Evolutionary conservation across 257 asterid species (phyloP), one percentile per base, ranked within the genome.

Genomic region (Prunella vulgaris): DNA sequence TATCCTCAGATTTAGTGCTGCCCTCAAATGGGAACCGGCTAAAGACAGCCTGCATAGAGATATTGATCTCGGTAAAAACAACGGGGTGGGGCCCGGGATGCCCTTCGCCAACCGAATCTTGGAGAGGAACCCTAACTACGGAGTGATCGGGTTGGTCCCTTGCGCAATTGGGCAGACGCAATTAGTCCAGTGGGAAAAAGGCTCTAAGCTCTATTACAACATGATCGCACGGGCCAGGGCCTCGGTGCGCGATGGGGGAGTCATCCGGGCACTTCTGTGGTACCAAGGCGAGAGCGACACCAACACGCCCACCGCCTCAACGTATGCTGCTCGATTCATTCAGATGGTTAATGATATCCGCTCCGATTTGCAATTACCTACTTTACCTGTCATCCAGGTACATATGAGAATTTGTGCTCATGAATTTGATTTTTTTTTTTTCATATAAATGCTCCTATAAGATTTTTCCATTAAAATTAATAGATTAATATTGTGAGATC

Each of bases 41-140:
- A 28, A 57, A 0, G 96, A 88, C 59, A 93, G 91, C 9, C 82
- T 88, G 42, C 96, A 88, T 66, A 46, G 14, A 15, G 93, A 82
- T 51, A 83, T 88, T 13, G 96, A 88, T 70, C 25, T 66, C 9
- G 62, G 48, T 0, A 71, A 73, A 68, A 60, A 71, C 0, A 78
- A 84, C 44, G 93, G 90, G 8, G 70, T 86, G 7, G 96, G 96
- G 17, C 96, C 37, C 62, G 62, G 62, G 17, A 24, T 56, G 62
- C 10, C 62, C 2, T 56, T 56, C 20, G 62, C 37, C 1, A 24
- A 56, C 6, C 22, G 35, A n/a, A 2, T 56, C 14, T 13, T 56
- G 37, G 38, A 56, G 37, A 25, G 28, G 37, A 25, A 56, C 1
- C 37, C 62, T 4, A 25, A 25, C 37, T 56, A 20, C 14, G 38